Evolutionary conservation across 148 eudicot species (phyloP), one percentile per base, ranked within the genome.

Genomic region (Camellia lanceoleosa): DNA sequence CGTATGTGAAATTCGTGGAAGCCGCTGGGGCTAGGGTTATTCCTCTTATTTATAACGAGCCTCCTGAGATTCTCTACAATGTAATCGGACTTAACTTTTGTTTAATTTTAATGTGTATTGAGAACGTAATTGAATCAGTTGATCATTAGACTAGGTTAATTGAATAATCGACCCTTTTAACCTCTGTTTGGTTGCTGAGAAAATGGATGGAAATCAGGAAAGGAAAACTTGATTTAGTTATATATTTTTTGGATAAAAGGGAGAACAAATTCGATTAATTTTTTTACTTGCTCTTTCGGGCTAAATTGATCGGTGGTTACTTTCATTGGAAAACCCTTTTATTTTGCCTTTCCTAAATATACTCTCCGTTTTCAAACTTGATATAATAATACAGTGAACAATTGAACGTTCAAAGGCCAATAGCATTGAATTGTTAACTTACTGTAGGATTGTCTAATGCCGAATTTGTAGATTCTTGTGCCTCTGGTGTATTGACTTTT

Each of bases 21-120:
- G 88, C 98, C 6, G 95, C 98, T 79, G 99, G 99, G 18, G 99
- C 97, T 38, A 87, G 97, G 74, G 98, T 94, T 80, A 87, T 96
- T 83, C 99, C 99, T 47, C 90, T 96, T 49, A 82, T 93, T 23
- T 94, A 90, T 73, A 96, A 91, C 43, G 98, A 96, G 62, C 98
- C 95, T 72, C 75, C 82, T 11, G 84, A 94, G 44, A 68, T 84
- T 79, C 79, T 96, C 20, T 49, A 88, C 54, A 43, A 70, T 0
- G 99, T 96, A 89, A 85, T 14, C 44, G 20, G 38, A 68, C 56
- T 70, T 44, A 3, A 5, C 41, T 42, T 10, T 54, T 30, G 7
- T 12, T 30, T 38, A 2, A 30, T 15, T 71, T 62, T 54, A 2
- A 49, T 3, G 0, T 19, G 15, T 71, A n/a, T 10, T 6, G 61